Conservation (phyloP, 306 rosid species). For the Clitoria ternatea region DNA sequence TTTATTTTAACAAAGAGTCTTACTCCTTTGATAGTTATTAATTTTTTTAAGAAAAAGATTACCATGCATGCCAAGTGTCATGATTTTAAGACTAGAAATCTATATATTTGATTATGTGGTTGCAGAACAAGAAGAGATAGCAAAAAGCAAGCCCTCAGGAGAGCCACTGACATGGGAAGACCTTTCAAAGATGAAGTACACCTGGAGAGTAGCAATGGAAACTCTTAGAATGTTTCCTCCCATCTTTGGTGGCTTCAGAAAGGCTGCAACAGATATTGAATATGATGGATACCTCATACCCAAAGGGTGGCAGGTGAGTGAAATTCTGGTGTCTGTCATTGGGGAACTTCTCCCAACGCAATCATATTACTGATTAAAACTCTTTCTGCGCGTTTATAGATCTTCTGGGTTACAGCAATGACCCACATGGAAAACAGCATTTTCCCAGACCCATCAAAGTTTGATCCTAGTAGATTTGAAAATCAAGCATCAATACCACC, state of each 20-base stretch:
- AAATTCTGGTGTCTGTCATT: neutral
- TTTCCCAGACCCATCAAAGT: conserved; percentile 62
- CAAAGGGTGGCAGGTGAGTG: conserved; percentile 85
- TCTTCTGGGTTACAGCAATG: conserved; percentile 66
- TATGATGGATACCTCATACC: conserved; percentile 64
- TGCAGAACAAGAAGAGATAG: conserved; percentile 76
- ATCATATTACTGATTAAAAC: conserved; percentile 4
- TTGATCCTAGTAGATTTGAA: conserved; percentile 70
- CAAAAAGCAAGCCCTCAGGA: conserved; percentile 43
- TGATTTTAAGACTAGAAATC: neutral
- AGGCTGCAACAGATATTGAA: conserved; percentile 50
- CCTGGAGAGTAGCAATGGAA: conserved; percentile 78
- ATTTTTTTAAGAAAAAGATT: too few species aligned
- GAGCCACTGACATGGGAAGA: conserved; percentile 72
- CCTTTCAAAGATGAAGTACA: conserved; percentile 76
- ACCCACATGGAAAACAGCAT: conserved; percentile 63
- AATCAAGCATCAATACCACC: conserved; percentile 56
- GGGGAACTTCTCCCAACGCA: neutral
- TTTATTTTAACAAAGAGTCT: too few species aligned
- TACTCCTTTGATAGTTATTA: neutral
- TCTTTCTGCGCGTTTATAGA: conserved; percentile 24
- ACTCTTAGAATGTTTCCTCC: conserved; percentile 69
- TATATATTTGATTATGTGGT: neutral
- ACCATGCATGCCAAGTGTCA: neutral
- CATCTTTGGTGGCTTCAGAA: conserved; percentile 54